Evolutionary conservation across 331 rosid species (phyloP).

Genomic region (Saraca asoca): DNA sequence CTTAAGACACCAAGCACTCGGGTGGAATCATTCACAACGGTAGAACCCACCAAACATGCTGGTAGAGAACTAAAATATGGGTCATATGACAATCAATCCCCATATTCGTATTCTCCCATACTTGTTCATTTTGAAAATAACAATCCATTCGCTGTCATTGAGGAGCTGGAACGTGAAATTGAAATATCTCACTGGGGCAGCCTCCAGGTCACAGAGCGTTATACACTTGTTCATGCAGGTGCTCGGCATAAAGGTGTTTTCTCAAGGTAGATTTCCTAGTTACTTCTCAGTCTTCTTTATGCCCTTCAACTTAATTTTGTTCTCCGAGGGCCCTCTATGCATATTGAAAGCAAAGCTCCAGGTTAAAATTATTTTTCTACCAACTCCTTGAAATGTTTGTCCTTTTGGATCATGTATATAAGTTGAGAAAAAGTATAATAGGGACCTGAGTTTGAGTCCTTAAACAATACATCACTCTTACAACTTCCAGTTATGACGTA

Average conservation of each 20-base stretch:
- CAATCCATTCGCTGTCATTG: slow-evolving; percentile 83
- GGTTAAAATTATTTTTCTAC: slow-evolving; percentile 2
- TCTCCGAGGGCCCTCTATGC: slow-evolving; percentile 9
- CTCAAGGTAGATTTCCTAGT: slow-evolving; percentile 87
- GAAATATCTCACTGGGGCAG: slow-evolving; percentile 99
- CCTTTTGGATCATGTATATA: slow-evolving; percentile 12
- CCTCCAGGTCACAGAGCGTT: slow-evolving; percentile 83
- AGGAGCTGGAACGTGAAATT: slow-evolving; percentile 95
- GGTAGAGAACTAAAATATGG: slow-evolving; percentile 83
- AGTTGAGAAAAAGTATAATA: too few species aligned
- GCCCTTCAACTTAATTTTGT: slow-evolving; percentile 22
- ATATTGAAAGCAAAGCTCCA: background rate
- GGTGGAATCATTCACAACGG: slow-evolving; percentile 83
- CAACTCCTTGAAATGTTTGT: slow-evolving; percentile 24
- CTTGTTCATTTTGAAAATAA: slow-evolving; percentile 93
- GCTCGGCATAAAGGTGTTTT: slow-evolving; percentile 94
- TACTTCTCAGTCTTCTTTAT: too few species aligned
- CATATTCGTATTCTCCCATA: slow-evolving; percentile 80
- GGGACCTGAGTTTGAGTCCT: too few species aligned
- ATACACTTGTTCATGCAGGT: slow-evolving; percentile 76
- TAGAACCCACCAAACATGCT: slow-evolving; percentile 70
- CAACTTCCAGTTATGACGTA: too few species aligned
- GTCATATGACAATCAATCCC: slow-evolving; percentile 62
- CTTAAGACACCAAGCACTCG: slow-evolving; percentile 74
- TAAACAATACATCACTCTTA: too few species aligned